Conservation (phyloP, 2,329 filamentous ascomycete species). For the Chrysoporthe deuterocubensis region DNA sequence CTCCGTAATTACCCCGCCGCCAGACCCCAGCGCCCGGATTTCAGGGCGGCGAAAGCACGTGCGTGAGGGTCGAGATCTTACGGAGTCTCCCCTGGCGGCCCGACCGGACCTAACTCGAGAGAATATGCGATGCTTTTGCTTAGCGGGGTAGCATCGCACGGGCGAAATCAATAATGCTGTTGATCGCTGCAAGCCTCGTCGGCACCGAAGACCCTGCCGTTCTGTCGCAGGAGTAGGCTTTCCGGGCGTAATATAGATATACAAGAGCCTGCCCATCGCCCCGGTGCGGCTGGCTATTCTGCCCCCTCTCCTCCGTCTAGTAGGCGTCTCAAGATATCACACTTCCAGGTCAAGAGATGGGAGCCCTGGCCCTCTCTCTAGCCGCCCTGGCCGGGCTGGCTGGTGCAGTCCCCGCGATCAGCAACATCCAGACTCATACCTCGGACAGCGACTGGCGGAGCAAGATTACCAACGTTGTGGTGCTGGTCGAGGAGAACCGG, state of each 20-base stretch:
- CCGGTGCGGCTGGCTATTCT: neutral
- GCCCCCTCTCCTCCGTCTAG: neutral
- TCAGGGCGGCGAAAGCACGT: neutral
- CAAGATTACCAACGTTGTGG: constrained; percentile 29
- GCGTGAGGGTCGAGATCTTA: neutral
- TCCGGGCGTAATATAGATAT: neutral
- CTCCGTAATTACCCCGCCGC: neutral
- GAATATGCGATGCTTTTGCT: neutral
- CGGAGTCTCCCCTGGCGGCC: neutral
- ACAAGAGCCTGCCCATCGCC: neutral
- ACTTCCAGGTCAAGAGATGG: constrained; percentile 1
- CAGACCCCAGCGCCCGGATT: neutral
- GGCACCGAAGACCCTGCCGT: neutral
- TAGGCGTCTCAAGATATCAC: neutral
- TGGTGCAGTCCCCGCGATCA: constrained; percentile 1
- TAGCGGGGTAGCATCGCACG: constrained; percentile 14
- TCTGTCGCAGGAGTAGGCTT: too few relatives aligned
- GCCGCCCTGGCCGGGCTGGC: constrained; percentile 23
- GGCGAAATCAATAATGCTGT: constrained; percentile 5
- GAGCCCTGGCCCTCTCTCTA: constrained; percentile 3
- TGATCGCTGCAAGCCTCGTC: constrained; percentile 11
- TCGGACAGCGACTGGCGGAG: constrained; percentile 18
- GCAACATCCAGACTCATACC: constrained; percentile 10
- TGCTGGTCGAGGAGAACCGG: constrained; percentile 28
- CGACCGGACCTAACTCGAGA: neutral